Evolutionary conservation across 306 rosid species (phyloP).

Genomic region (Rubus parviflorus): DNA sequence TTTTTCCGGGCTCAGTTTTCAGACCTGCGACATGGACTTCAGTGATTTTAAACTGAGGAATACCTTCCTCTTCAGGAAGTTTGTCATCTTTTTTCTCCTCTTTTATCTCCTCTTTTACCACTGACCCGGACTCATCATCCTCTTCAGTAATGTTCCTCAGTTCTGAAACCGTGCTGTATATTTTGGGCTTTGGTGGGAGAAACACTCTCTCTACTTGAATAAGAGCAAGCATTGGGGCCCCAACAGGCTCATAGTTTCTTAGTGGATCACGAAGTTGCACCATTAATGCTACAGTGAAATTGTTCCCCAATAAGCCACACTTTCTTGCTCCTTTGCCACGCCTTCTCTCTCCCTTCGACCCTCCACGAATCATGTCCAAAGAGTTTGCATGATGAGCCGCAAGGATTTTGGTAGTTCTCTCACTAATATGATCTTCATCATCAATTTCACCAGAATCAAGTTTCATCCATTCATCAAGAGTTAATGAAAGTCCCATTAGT

Average conservation of each 20-base stretch:
- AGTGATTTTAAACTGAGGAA: conserved; percentile 71
- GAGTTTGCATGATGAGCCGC: conserved; percentile 91
- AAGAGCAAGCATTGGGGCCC: conserved; percentile 84
- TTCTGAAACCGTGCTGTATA: conserved; percentile 50
- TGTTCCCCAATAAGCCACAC: conserved; percentile 80
- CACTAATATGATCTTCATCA: conserved; percentile 76
- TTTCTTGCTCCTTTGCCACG: conserved; percentile 56
- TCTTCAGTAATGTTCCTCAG: conserved; percentile 37
- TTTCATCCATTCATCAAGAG: conserved; percentile 93
- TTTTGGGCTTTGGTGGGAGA: conserved; percentile 71
- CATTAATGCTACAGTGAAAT: conserved; percentile 79
- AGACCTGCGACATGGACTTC: conserved; percentile 84
- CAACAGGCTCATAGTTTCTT: conserved; percentile 82
- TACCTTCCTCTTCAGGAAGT: conserved; percentile 47
- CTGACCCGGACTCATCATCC: conserved; percentile 46
- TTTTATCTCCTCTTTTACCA: conserved; percentile 38
- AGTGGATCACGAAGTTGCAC: conserved; percentile 93
- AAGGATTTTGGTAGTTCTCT: conserved; percentile 73
- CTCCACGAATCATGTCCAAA: conserved; percentile 52
- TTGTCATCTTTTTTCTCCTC: conserved; percentile 42
- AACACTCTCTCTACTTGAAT: conserved; percentile 90
- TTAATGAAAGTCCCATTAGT: conserved; percentile 73
- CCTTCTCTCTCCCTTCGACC: conserved; percentile 58
- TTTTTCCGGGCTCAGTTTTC: conserved; percentile 47
- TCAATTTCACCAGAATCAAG: conserved; percentile 87